These are phyloP conservation scores for Trichoderma breve DNA, from an alignment of 2,329 filamentous ascomycete genomes.

Conservation along the genomic window DNA sequence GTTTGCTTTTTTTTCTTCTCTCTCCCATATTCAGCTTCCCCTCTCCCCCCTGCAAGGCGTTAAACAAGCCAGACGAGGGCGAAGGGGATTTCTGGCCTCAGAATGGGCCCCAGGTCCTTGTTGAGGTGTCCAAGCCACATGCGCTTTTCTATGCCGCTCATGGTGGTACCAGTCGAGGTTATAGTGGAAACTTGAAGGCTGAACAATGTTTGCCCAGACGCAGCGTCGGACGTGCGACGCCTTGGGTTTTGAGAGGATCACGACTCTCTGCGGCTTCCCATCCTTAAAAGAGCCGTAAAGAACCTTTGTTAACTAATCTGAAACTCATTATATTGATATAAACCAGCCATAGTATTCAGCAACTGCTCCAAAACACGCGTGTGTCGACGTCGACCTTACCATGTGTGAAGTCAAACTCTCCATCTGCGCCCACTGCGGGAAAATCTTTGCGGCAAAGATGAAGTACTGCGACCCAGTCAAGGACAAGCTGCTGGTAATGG, in stretches of 20 bases:
- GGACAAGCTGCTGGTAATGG: not conserved
- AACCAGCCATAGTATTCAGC: not conserved
- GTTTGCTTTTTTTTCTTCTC: not conserved
- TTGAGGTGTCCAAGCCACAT: conserved; percentile 2
- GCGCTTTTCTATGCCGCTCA: not conserved
- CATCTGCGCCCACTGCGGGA: conserved; percentile 14
- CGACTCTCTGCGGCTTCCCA: not conserved
- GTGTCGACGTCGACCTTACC: not conserved
- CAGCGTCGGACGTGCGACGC: not conserved
- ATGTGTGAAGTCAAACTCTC: conserved; percentile 20
- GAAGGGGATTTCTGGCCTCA: conserved; percentile 4
- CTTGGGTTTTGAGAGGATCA: not conserved
- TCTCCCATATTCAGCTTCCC: not conserved
- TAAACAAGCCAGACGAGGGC: not conserved
- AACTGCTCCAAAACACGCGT: not conserved
- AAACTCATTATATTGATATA: not conserved
- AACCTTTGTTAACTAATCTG: not conserved
- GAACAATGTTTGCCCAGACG: conserved; percentile 1
- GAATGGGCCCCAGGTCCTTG: not conserved
- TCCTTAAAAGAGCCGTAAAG: not conserved
- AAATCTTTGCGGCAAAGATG: conserved; percentile 17
- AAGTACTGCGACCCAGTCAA: conserved; percentile 14
- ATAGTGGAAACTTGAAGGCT: not conserved
- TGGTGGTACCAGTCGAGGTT: conserved; percentile 7
- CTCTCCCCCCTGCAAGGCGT: not conserved